Conservation (phyloP, 129 eudicot genomes). For the Rutidosis leptorrhynchoides region DNA sequence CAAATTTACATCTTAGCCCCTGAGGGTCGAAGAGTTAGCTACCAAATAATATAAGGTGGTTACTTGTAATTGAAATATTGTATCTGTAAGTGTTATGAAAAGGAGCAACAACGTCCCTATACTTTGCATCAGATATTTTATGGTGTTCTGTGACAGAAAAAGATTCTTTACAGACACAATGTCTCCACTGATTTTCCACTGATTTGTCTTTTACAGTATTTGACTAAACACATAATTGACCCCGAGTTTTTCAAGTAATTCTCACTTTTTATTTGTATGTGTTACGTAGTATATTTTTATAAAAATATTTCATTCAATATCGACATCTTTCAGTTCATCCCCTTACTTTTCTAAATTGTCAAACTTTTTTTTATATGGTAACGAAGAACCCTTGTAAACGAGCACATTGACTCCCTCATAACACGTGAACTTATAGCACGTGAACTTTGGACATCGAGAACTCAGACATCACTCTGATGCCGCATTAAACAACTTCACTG, state of each 20-base stretch:
- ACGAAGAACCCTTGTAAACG: no score
- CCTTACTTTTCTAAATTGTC: no score
- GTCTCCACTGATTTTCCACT: constrained; percentile 7
- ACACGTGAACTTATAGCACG: no score
- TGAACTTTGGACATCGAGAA: no score
- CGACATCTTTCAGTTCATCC: no score
- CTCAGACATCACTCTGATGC: no score
- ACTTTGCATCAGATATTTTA: neutral
- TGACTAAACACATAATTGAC: constrained; percentile 9
- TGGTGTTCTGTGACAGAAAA: constrained; percentile 19
- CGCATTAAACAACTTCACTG: no score
- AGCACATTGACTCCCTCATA: no score
- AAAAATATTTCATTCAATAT: no score
- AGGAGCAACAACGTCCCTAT: neutral
- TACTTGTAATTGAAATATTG: neutral
- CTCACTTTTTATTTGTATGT: neutral
- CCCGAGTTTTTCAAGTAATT: neutral
- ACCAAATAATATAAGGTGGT: constrained; percentile 6
- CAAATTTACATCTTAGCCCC: constrained; percentile 6
- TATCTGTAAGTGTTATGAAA: constrained; percentile 12
- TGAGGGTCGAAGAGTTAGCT: neutral
- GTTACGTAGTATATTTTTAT: no score
- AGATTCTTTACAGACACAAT: constrained; percentile 15
- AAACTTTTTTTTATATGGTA: no score
- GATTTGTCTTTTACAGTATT: constrained; percentile 13